Percentiles rank a stretch among this genome's conserved stretches.
phyloP scores from a whole-genome alignment of 2,329 filamentous ascomycete genomes.

The Xylaria sp. region DNA sequence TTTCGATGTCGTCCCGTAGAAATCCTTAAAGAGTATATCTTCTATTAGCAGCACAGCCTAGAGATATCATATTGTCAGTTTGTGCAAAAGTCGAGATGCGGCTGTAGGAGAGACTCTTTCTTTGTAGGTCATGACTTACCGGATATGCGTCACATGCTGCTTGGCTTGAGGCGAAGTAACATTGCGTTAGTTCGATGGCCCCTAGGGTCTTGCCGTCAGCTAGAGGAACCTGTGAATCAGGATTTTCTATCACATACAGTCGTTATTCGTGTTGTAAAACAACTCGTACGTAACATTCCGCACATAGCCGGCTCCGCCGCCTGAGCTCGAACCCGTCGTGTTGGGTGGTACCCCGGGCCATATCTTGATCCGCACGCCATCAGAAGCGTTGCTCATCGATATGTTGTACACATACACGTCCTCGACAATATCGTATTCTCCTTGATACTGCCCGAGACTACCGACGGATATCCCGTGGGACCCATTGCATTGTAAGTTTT shows the following conservation, averaged over 20 bases:
- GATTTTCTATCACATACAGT: conserved; percentile 52
- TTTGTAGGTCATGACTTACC: conserved; percentile 42
- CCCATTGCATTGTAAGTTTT: conserved; percentile 70
- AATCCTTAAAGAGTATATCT: conserved; percentile 64
- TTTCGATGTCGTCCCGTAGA: conserved; percentile 60
- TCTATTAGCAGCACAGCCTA: conserved; percentile 62
- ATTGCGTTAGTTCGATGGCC: conserved; percentile 38
- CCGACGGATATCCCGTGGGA: conserved; percentile 72
- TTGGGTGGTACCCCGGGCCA: conserved; percentile 61
- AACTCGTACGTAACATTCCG: conserved; percentile 70
- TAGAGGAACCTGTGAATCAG: rapidly evolving
- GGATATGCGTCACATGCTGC: conserved; percentile 34
- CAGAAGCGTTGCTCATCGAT: conserved; percentile 60
- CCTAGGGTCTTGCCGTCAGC: conserved; percentile 7
- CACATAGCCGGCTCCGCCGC: conserved; percentile 69
- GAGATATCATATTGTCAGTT: background rate
- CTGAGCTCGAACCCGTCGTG: conserved; percentile 65
- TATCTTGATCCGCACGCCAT: conserved; percentile 73
- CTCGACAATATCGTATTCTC: conserved; percentile 68
- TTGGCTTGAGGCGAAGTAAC: conserved; percentile 36
- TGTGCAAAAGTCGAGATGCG: background rate
- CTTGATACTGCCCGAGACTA: conserved; percentile 68
- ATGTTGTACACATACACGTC: conserved; percentile 65
- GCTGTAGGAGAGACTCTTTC: too few relatives aligned
- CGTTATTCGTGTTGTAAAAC: conserved; percentile 67